Evolutionary conservation across 805 yeast genomes (phyloP).

Genomic region (Metschnikowia vanudenii): DNA sequence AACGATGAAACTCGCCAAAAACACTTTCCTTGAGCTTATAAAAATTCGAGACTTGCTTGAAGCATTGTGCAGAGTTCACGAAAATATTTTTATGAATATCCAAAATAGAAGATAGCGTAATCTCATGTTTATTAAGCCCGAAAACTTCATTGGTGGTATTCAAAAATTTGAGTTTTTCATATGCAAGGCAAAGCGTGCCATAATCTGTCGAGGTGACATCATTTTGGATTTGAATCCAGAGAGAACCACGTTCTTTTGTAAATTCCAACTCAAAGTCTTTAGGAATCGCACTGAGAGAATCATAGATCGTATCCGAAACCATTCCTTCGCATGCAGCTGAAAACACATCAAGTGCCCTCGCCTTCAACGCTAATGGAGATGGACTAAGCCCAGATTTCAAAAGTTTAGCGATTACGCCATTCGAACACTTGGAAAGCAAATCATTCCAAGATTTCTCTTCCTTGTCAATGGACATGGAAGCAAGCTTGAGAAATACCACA

Average conservation of each 20-base stretch:
- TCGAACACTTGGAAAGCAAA: slow-evolving; percentile 19
- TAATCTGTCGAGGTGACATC: slow-evolving; percentile 25
- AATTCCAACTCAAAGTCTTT: not conserved
- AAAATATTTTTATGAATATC: slow-evolving; percentile 21
- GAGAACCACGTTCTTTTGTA: not conserved
- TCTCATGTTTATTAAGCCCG: slow-evolving; percentile 1
- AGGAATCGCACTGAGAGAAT: not conserved
- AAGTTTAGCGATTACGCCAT: slow-evolving; percentile 13
- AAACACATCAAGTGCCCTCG: slow-evolving; percentile 1
- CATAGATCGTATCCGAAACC: not conserved
- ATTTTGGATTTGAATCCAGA: slow-evolving; percentile 7
- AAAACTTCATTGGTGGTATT: slow-evolving; percentile 21
- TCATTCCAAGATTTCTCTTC: not conserved
- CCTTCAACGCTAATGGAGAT: not conserved
- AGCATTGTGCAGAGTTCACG: slow-evolving; percentile 20
- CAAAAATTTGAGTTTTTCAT: slow-evolving; percentile 28
- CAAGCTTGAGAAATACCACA: slow-evolving; percentile 7
- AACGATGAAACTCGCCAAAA: slow-evolving; percentile 29
- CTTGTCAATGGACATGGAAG: not conserved
- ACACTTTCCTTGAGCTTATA: slow-evolving; percentile 46
- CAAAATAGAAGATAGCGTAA: slow-evolving; percentile 19
- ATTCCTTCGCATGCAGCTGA: not conserved
- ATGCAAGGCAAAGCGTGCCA: slow-evolving; percentile 18
- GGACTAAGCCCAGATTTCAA: slow-evolving; percentile 14
- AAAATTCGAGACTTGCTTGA: slow-evolving; percentile 30